A percentile compares a stretch with the other conserved stretches of the same genome.
Evolutionary conservation across 83 land plant species (phyloP).

Genomic region (Picea engelmannii): DNA sequence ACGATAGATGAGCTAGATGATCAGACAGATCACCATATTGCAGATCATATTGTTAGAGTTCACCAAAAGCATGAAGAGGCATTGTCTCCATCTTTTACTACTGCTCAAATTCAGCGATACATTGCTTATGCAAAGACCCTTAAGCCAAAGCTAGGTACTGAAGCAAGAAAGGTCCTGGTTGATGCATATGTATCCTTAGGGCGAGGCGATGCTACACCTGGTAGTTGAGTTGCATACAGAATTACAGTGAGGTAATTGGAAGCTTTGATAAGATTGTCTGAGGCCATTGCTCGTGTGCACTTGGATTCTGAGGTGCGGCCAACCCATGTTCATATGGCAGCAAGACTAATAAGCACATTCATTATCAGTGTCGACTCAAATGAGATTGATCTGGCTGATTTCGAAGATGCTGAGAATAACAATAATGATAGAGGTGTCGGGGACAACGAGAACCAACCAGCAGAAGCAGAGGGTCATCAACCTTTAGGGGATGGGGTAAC

Average conservation of each 20-base stretch:
- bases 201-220: constrained; percentile 90
- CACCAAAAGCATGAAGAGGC: constrained; percentile 97
- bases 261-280: constrained; percentile 90
- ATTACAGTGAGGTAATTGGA: constrained; percentile 98
- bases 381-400: constrained; percentile 91
- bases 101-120: constrained; percentile 92
- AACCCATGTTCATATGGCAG: constrained; percentile 84
- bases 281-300: constrained; percentile 91
- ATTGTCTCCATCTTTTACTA: constrained; percentile 81
- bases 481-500: not conserved
- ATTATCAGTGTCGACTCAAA: constrained; percentile 98
- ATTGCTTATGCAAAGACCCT: constrained; percentile 93
- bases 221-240: constrained; percentile 93
- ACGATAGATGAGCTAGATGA: constrained; percentile 99
- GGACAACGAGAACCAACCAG: constrained; percentile 30
- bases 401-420: constrained; percentile 50
- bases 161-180: constrained; percentile 86
- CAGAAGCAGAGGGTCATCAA: constrained; percentile 9
- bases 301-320: constrained; percentile 78
- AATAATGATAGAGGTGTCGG: constrained; percentile 23
- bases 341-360: constrained; percentile 87
- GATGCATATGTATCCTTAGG: constrained; percentile 96
- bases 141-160: constrained; percentile 83
- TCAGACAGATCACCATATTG: constrained; percentile 87
- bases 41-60: constrained; percentile 93